Conservation (phyloP, 176 grass and related monocot genomes). For the Eragrostis curvula region DNA sequence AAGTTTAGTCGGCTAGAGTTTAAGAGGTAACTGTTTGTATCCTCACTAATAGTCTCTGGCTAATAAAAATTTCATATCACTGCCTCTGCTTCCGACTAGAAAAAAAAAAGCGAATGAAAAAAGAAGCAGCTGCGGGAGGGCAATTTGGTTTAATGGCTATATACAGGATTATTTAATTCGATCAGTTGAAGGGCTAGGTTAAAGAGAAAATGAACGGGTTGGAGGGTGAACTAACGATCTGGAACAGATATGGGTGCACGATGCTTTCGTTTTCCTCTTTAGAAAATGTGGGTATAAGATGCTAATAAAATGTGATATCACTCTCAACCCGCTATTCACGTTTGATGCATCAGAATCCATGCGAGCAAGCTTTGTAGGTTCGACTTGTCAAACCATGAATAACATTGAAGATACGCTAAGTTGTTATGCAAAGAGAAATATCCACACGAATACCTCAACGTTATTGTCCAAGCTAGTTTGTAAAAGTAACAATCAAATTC, state of each 20-base stretch:
- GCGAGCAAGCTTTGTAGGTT: not conserved
- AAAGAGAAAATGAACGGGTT: not conserved
- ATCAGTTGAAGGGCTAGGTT: not conserved
- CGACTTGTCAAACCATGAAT: not conserved
- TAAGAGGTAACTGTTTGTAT: too few relatives aligned
- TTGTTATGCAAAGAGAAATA: too few relatives aligned
- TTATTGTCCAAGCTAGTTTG: not conserved
- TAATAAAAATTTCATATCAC: too few relatives aligned
- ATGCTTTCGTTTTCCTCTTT: not conserved
- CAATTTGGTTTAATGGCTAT: too few relatives aligned
- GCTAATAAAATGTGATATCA: not conserved
- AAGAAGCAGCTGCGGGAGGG: too few relatives aligned
- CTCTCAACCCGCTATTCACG: not conserved
- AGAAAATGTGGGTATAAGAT: not conserved
- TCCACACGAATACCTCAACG: not conserved
- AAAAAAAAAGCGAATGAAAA: too few relatives aligned
- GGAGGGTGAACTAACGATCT: not conserved
- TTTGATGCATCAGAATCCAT: not conserved
- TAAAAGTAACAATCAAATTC: not conserved
- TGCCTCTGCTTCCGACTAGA: too few relatives aligned
- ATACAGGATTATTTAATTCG: too few relatives aligned
- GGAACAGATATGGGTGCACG: not conserved
- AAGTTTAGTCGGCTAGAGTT: too few relatives aligned
- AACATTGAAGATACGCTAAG: not conserved
- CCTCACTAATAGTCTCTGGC: too few relatives aligned